Evolutionary conservation across 257 asterid genomes (phyloP).

Genomic region (Coffea canephora): DNA sequence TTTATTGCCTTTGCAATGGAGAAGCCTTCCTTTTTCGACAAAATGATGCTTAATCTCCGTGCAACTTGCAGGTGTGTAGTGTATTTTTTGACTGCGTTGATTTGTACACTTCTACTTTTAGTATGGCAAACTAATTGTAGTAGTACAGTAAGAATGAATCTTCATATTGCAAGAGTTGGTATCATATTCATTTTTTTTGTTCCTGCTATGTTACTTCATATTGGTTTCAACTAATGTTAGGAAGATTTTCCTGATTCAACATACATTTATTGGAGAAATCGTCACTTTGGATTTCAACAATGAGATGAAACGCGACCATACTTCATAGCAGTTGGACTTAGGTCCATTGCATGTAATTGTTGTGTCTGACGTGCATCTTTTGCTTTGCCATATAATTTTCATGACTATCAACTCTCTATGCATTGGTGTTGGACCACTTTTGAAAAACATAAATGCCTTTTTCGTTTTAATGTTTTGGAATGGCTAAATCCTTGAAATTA

Average conservation of each 20-base stretch:
- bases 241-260: not conserved
- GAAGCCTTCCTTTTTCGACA: slow-evolving; percentile 50
- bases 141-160: not conserved
- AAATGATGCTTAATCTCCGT: slow-evolving; percentile 61
- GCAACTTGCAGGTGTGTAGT: slow-evolving; percentile 63
- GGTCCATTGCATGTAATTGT: not conserved
- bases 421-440: not conserved
- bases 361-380: no score
- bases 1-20: slow-evolving; percentile 38
- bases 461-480: not conserved
- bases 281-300: not conserved
- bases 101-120: not conserved
- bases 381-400: no score
- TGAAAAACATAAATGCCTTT: not conserved
- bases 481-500: not conserved
- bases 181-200: not conserved
- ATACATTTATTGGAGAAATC: not conserved
- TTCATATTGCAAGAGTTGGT: not conserved
- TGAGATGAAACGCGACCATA: not conserved
- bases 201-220: no score
- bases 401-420: not conserved
- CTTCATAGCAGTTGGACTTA: not conserved
- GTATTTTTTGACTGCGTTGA: not conserved
- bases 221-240: not conserved
- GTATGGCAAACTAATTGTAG: no score